These are phyloP conservation scores for Aspergillus brunneoviolaceus DNA, from an alignment of 2,329 filamentous ascomycete genomes.

Conservation along the genomic window DNA sequence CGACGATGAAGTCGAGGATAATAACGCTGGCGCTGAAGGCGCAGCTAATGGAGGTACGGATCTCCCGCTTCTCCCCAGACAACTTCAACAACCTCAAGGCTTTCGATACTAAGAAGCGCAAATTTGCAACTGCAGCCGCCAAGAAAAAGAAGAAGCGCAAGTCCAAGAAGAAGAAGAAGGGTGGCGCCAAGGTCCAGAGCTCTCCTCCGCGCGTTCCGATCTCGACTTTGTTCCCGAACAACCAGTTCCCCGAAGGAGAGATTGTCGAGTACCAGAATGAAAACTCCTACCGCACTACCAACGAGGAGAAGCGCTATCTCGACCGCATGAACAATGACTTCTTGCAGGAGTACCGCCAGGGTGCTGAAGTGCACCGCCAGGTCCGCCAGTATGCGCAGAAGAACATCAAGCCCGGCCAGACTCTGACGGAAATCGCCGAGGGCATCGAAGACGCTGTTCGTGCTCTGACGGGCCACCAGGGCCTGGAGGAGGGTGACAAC, in stretches of 20 bases:
- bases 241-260: conserved; percentile 73
- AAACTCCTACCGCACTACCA: conserved; percentile 75
- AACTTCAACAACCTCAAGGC: neutral
- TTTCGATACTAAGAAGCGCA: too few relatives aligned
- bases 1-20: conserved; percentile 52
- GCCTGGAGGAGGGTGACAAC: conserved; percentile 74
- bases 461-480: conserved; percentile 72
- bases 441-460: conserved; percentile 84
- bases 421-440: conserved; percentile 77
- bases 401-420: conserved; percentile 77
- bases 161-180: conserved; percentile 68
- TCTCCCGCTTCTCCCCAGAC: conserved; percentile 1
- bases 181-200: conserved; percentile 66
- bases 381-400: conserved; percentile 81
- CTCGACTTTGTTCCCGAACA: conserved; percentile 70
- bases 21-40: conserved; percentile 41
- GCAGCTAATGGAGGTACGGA: conserved; percentile 38
- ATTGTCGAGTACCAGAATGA: conserved; percentile 76
- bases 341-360: conserved; percentile 76
- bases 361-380: conserved; percentile 84
- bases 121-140: conserved; percentile 31
- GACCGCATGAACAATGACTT: conserved; percentile 79
- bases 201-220: conserved; percentile 72
- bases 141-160: conserved; percentile 87
- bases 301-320: conserved; percentile 79